These are phyloP conservation scores for Trichoderma endophyticum DNA, from an alignment of 2,329 filamentous ascomycete species.

Conservation along the genomic window DNA sequence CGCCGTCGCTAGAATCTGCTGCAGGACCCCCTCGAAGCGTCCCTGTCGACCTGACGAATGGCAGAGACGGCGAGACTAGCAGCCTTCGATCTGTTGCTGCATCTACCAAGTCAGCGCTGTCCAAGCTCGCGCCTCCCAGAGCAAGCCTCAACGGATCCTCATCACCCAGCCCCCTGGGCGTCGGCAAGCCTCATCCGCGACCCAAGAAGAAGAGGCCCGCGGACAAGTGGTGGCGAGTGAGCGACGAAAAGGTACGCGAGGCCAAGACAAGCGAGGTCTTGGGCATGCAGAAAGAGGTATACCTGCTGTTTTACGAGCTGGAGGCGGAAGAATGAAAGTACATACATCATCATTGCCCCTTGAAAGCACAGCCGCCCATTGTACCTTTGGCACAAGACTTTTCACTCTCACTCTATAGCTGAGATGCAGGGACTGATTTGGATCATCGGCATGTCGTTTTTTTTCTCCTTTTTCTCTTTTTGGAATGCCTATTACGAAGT, in stretches of 20 bases:
- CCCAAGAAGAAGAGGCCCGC: slow-evolving; percentile 56
- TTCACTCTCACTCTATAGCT: neutral
- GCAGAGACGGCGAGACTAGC: slow-evolving; percentile 44
- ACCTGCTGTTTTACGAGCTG: slow-evolving; percentile 92
- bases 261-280: slow-evolving; percentile 88
- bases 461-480: neutral
- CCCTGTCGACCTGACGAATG: slow-evolving; percentile 28
- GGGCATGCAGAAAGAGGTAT: slow-evolving; percentile 92
- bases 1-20: slow-evolving; percentile 38
- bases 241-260: slow-evolving; percentile 94
- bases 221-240: slow-evolving; percentile 94
- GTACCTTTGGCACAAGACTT: neutral
- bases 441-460: neutral
- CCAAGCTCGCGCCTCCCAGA: slow-evolving; percentile 43
- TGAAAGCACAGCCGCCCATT: neutral
- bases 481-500: neutral
- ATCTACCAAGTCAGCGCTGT: slow-evolving; percentile 54
- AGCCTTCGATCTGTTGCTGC: slow-evolving; percentile 56
- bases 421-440: no score
- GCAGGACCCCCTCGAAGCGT: slow-evolving; percentile 33
- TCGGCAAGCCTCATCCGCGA: slow-evolving; percentile 35
- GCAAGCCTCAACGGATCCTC: slow-evolving; percentile 26
- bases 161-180: slow-evolving; percentile 21
- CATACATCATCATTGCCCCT: neutral
- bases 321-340: slow-evolving; percentile 46